Base-by-base conservation (phyloP, 306 rosid genomes). In the Sicyos edulis region DNA sequence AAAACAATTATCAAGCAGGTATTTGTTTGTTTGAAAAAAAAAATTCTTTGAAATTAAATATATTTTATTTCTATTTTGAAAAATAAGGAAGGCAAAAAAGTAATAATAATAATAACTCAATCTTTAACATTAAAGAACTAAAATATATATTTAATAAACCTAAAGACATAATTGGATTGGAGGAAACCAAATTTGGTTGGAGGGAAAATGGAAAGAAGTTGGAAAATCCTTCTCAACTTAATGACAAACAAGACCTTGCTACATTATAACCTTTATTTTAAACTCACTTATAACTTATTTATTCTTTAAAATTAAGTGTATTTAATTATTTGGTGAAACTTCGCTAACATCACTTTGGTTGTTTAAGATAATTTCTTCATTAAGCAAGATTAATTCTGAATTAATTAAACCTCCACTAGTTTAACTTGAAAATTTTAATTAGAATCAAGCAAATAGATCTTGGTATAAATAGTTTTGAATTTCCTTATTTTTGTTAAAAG, bases 81-180 rank as follows among this genome's bases (percentile, higher is more conserved):
- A 32, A 32, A 32, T 1, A 3, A 32, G 37, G 6, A 32, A 32
- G 4, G 37, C 37, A 32, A 32, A 32, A 32, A 32, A 32, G 4
- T 0, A 32, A 32, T 1, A 29, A 29, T 1, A 32, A 1, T 5
- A 32, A 32, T 32, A 32, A 32, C 2, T 32, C 4, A 32, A 32
- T 2, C 37, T 88, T 91, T 59, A 79, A 73, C 42, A 26, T 26
- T 26, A 26, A 26, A 26, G 29, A 26, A 26, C 29, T 26, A 26
- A 26, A 26, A 26, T 26, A 26, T 26, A 26, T 26, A 26, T 26
- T 26, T 26, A 26, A 40, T 66, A 77, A 88, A 81, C 81, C 85
- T 72, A 80, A 49, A 65, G 69, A 64, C 80, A 85, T 86, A 81
- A 88, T 86, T 87, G 81, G 13, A 78, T 81, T 78, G 73, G 59